phyloP scores from a whole-genome alignment of 2,329 filamentous ascomycete species.

The Fusarium musae region DNA sequence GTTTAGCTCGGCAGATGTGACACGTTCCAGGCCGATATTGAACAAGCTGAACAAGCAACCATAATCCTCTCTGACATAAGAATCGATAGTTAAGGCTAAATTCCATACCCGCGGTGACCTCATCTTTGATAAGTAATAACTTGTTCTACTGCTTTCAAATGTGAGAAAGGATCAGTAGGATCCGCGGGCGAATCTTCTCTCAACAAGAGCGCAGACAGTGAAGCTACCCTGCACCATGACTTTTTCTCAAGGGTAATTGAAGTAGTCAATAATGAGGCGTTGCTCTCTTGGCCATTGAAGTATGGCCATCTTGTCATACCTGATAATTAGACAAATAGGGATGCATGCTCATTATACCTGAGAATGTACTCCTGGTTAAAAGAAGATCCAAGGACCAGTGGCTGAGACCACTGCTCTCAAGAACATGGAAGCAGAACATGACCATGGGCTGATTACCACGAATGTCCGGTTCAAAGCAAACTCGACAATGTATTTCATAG shows the following conservation, averaged over 20 bases:
- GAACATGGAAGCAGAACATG: background rate
- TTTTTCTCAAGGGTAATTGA: background rate
- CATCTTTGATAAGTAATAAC: background rate
- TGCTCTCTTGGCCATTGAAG: accelerated
- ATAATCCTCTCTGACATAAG: accelerated
- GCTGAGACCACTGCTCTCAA: accelerated
- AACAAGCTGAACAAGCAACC: too few species aligned
- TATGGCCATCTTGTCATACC: background rate
- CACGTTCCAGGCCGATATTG: too few species aligned
- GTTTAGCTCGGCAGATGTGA: too few species aligned
- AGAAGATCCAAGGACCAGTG: background rate
- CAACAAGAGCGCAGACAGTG: background rate
- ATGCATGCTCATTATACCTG: too few species aligned
- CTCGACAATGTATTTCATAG: background rate
- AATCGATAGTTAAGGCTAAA: too few species aligned
- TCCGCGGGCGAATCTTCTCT: background rate
- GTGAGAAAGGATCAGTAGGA: background rate
- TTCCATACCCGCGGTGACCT: accelerated
- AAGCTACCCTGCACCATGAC: background rate
- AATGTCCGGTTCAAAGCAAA: background rate
- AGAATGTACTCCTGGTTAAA: background rate
- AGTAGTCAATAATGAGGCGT: accelerated
- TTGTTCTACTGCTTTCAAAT: accelerated
- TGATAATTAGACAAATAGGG: background rate
- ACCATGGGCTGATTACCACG: accelerated